Base-by-base conservation (phyloP, 1,284 basidiomycete species). In the Sparassis latifolia region DNA sequence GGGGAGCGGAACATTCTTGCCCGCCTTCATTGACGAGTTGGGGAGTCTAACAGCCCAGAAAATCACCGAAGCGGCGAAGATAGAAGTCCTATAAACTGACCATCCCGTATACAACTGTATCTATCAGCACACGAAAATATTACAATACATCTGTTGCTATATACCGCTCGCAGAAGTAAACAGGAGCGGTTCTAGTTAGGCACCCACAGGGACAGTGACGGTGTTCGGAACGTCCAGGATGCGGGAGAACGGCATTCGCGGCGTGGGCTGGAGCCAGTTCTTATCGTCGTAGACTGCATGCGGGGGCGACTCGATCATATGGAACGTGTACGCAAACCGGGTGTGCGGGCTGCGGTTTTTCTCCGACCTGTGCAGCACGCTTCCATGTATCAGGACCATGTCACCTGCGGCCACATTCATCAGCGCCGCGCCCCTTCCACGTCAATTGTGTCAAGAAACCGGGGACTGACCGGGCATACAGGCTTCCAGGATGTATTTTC, bases 311-410 rank as follows among this genome's bases (percentile, higher is more conserved):
- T 91, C 89, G 43, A 91, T 83, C 86, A 89, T 94, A 63, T 97
- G 94, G 69, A 97, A 97, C 1, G 93, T 96, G 65, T 96, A 97
- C 37, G 92, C 92, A 61, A 89, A 91, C 20, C 94, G 80, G 2
- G 90, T 92, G 61, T 74, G 74, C 51, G 66, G 72, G 63, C 76
- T 86, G 10, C 74, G 85, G 62, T 91, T 97, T 45, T 80, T 78
- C 63, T 91, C 89, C 0, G 89, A 92, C 67, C 89, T 91, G 72
- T 97, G 94, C 57, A 96, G 70, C 1, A 94, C 89, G 44, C 79
- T 83, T 0, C 94, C 94, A 60, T 97, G 92, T 42, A 97, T 97
- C 29, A 97, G 68, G 0, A 97, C 91, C 5, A 96, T 71, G 58
- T 91, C 88, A 33, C 89, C 88, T 89, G 54, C 29, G 9, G 51